Base-by-base conservation (phyloP, 225 moss, liverwort and hornwort genomes). In the Neckera pumila region DNA sequence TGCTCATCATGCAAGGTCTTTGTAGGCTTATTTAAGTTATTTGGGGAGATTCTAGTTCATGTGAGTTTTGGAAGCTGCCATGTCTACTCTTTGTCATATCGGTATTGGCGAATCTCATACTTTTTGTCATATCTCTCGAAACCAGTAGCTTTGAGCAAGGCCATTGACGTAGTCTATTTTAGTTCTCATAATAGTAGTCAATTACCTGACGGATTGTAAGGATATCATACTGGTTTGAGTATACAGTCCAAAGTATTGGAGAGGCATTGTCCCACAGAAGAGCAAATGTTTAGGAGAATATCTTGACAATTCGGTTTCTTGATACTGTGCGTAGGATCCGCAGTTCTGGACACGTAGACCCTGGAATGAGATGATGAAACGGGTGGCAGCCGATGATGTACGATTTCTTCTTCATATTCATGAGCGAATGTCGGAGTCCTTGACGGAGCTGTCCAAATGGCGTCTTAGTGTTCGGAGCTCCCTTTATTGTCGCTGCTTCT, bases 301-400 rank as follows among this genome's bases (percentile, higher is more conserved):
- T 79, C 12, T 51, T 83, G 79, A 49, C 58, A 80, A 20, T n/a
- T 38, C 79, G 75, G 45, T 81, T 86, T 80, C 89, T 89, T 90
- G 75, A 83, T 89, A 87, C 87, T 89, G 79, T 92, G 87, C 89
- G 85, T 92, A 98, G 97, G 98, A 98, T 92, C 97, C 97, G 82
- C 92, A 95, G 84, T 98, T 96, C 85, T 98, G 98, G 98, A 94
- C 95, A 79, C 96, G 92, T 92, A 92, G 98, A 97, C 98, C 98
- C 81, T 98, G 97, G 98, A 96, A 91, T 93, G 94, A 92, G 90
- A 98, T 95, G 96, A 98, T 98, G 98, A 96, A 92, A 84, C 95
- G 97, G 85, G 98, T 93, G 82, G 98, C 97, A 91, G 96, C 98
- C 80, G 95, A 98, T 87, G 98, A 98, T 94, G 98, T 98, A 75